These are phyloP conservation scores for Yarrowia bubula DNA, from an alignment of 805 yeast genomes.

Conservation along the genomic window DNA sequence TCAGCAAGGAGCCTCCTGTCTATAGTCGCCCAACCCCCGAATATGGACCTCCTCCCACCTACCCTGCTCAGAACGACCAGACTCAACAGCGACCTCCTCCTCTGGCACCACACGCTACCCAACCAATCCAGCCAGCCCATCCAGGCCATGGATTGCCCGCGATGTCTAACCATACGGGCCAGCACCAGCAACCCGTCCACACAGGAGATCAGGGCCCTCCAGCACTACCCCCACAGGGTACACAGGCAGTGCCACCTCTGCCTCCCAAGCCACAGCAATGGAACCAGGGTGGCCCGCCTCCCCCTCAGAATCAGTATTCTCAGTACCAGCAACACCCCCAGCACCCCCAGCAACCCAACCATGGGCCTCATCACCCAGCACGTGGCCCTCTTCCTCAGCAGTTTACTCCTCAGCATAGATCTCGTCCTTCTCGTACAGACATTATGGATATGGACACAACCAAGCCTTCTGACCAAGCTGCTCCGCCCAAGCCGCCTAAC, in stretches of 20 bases:
- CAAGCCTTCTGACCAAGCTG: constrained; percentile 24
- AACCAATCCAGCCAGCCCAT: not conserved
- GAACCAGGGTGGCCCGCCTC: not conserved
- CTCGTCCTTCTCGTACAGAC: constrained; percentile 15
- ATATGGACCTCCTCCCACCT: constrained; percentile 28
- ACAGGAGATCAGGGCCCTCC: not conserved
- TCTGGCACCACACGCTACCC: not conserved
- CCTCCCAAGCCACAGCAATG: constrained; percentile 16
- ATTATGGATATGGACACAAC: constrained; percentile 31
- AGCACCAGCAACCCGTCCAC: not conserved
- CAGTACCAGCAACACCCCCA: not conserved
- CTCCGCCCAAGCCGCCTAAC: constrained; percentile 44
- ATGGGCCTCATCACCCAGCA: not conserved
- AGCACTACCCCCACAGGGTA: not conserved
- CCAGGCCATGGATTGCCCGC: not conserved
- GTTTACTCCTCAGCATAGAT: not conserved
- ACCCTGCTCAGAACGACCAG: constrained; percentile 5
- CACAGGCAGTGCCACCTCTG: constrained; percentile 2
- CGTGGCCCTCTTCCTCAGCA: not conserved
- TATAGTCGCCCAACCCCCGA: constrained; percentile 32
- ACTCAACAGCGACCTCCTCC: not conserved
- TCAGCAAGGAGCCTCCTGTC: constrained; percentile 49
- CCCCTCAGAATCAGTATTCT: not conserved
- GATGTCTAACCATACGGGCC: not conserved
- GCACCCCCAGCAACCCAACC: not conserved